Percentiles rank a stretch among this genome's conserved stretches.
These are phyloP conservation scores for Coelastrella sp. DNA, from an alignment of 139 green algal species.

Conservation along the genomic window DNA sequence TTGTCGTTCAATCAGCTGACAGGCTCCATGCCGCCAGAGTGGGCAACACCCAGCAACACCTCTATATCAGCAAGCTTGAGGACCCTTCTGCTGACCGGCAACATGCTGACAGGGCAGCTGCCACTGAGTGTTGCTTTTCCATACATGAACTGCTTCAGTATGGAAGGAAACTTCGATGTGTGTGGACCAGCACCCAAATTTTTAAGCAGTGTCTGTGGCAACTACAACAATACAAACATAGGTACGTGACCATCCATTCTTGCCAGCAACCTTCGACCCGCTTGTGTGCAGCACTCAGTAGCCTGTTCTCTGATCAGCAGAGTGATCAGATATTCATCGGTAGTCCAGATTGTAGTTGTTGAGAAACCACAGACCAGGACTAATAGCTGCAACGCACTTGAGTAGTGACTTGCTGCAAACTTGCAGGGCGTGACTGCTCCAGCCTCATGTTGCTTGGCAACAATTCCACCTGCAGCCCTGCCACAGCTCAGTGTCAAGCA, in stretches of 20 bases:
- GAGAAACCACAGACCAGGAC: no score
- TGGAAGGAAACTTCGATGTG: neutral
- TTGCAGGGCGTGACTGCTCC: constrained; percentile 18
- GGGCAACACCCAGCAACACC: neutral
- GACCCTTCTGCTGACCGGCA: constrained; percentile 13
- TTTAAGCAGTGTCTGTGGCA: neutral
- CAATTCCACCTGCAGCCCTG: neutral
- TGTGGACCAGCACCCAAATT: neutral
- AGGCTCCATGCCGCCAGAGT: constrained; percentile 34
- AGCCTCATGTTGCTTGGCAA: neutral
- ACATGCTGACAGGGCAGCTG: constrained; percentile 10
- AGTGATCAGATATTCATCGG: neutral
- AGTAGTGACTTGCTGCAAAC: no score
- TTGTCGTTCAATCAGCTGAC: constrained; percentile 46
- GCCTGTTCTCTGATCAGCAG: neutral
- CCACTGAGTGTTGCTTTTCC: neutral
- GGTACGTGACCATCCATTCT: neutral
- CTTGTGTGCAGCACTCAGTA: neutral
- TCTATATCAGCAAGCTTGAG: neutral
- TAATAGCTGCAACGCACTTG: no score
- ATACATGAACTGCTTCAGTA: neutral
- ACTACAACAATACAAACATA: neutral
- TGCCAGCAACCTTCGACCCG: no score
- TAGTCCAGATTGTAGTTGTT: no score
- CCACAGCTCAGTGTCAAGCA: neutral